Evolutionary conservation across 1,284 basidiomycete species (phyloP).

Genomic region (Sporisorium scitamineum): DNA sequence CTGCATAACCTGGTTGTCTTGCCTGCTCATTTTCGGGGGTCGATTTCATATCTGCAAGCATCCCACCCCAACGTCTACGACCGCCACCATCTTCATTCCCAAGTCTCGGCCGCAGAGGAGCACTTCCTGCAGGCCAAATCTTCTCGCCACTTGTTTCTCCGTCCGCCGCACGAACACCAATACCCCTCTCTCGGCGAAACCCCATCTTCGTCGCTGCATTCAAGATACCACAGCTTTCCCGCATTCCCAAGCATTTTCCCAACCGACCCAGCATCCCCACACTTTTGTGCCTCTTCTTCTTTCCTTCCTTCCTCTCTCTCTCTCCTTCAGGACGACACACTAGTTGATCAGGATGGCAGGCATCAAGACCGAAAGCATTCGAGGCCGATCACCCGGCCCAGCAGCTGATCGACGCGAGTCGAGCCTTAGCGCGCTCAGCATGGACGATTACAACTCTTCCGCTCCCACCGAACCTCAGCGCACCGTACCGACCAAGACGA

Average conservation of each 20-base stretch:
- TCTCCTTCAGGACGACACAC: not conserved
- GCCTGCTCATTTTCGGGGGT: not conserved
- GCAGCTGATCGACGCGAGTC: constrained; percentile 37
- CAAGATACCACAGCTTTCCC: not conserved
- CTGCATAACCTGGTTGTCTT: constrained; percentile 9
- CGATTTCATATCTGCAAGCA: constrained; percentile 19
- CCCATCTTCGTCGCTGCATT: constrained; percentile 1
- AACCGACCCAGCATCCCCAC: not conserved
- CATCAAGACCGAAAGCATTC: constrained; percentile 26
- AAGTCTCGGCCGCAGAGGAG: not conserved
- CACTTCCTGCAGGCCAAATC: not conserved
- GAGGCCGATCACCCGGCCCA: constrained; percentile 45
- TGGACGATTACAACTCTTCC: constrained; percentile 20
- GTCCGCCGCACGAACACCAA: not conserved
- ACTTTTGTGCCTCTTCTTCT: not conserved
- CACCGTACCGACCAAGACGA: constrained; percentile 23
- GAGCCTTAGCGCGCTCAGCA: constrained; percentile 16
- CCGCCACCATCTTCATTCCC: constrained; percentile 13
- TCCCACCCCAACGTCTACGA: not conserved
- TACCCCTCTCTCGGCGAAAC: constrained; percentile 3
- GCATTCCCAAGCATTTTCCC: not conserved
- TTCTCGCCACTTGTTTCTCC: not conserved
- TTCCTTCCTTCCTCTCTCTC: not conserved
- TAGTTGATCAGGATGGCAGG: constrained; percentile 12
- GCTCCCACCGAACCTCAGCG: not conserved